A percentile compares a stretch with the other conserved stretches of the same genome.
phyloP scores from a whole-genome alignment of 805 yeast species.

The Ogataea pilisensis region DNA sequence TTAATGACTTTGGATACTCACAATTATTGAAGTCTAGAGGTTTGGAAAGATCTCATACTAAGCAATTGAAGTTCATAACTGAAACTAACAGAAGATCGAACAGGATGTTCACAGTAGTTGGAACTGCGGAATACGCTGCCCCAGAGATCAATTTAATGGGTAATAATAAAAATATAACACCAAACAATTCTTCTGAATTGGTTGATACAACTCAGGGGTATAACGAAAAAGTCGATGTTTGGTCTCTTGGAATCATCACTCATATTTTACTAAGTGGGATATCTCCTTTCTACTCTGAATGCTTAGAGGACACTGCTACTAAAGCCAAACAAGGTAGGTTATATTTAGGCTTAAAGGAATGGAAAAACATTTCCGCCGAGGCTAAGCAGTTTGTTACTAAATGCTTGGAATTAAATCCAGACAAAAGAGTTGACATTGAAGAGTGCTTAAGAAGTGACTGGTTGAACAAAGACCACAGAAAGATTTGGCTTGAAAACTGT shows the following conservation, averaged over 20 bases:
- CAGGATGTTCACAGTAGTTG: constrained; percentile 29
- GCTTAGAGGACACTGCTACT: constrained; percentile 38
- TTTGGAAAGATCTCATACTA: constrained; percentile 40
- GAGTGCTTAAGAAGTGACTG: constrained; percentile 44
- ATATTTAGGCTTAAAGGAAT: constrained; percentile 35
- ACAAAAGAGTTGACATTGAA: constrained; percentile 33
- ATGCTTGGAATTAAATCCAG: constrained; percentile 37
- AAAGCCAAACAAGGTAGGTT: constrained; percentile 40
- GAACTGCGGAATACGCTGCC: constrained; percentile 67
- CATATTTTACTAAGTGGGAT: constrained; percentile 60
- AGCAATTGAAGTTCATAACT: constrained; percentile 20
- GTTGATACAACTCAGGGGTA: too few relatives aligned
- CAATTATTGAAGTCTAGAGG: constrained; percentile 2
- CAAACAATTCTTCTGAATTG: neutral
- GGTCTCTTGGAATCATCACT: constrained; percentile 64
- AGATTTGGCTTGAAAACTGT: constrained; percentile 30
- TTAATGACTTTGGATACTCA: neutral
- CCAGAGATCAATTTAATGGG: constrained; percentile 57
- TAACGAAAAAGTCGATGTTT: constrained; percentile 56
- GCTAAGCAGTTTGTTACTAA: constrained; percentile 45
- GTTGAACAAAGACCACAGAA: constrained; percentile 38
- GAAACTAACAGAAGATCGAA: constrained; percentile 1
- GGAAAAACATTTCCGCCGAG: constrained; percentile 36
- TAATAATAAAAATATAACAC: neutral
- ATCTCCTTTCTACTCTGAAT: constrained; percentile 53